Evolutionary conservation across 805 yeast genomes (phyloP).

Genomic region (Kockiozyma suomiensis): DNA sequence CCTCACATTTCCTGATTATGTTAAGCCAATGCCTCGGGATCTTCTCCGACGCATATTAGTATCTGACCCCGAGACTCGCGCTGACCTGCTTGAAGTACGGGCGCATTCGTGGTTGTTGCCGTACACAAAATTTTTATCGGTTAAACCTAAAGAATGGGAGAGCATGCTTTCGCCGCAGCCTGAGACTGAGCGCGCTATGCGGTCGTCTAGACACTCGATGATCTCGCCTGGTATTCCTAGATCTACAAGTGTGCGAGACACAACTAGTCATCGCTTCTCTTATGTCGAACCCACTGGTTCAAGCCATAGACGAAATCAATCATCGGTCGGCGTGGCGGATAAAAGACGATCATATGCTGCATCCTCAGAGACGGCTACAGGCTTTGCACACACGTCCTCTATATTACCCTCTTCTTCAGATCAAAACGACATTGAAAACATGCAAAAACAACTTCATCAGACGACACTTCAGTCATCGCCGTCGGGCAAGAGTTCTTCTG

Average conservation of each 20-base stretch:
- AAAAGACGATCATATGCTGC: constrained; percentile 14
- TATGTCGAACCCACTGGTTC: constrained; percentile 3
- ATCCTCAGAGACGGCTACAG: not conserved
- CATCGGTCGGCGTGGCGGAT: constrained; percentile 6
- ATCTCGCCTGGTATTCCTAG: constrained; percentile 12
- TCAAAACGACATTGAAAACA: constrained; percentile 24
- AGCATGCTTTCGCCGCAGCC: constrained; percentile 38
- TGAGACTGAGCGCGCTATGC: not conserved
- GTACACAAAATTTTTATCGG: constrained; percentile 76
- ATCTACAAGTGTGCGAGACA: constrained; percentile 14
- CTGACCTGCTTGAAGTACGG: constrained; percentile 67
- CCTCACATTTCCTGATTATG: constrained; percentile 91
- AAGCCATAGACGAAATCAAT: constrained; percentile 3
- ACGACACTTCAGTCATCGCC: constrained; percentile 12
- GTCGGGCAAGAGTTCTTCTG: not conserved
- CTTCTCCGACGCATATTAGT: constrained; percentile 75
- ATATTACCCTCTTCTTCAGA: not conserved
- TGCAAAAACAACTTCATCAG: constrained; percentile 25
- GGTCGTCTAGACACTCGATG: constrained; percentile 17
- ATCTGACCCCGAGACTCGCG: constrained; percentile 79
- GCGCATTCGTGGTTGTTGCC: constrained; percentile 88
- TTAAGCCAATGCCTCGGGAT: constrained; percentile 89
- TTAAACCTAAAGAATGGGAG: constrained; percentile 92
- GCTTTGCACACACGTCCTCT: not conserved
- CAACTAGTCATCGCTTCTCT: not conserved